Conservation (phyloP, 192 early-diverging fungal genomes). For the Gamsiella multidivaricata region DNA sequence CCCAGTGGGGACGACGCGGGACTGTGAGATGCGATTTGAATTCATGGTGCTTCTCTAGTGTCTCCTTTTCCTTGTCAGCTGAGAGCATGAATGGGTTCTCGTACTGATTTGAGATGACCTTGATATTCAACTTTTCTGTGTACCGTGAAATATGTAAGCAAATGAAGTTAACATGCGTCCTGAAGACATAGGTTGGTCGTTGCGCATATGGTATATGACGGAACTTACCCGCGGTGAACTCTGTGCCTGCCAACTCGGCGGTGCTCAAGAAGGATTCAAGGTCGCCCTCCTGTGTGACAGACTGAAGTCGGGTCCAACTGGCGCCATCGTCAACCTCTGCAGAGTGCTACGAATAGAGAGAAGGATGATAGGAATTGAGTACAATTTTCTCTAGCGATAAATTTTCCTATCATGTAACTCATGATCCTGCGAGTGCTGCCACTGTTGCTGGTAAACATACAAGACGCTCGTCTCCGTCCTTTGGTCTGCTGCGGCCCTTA, state of each 20-base stretch:
- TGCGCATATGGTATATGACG: not conserved
- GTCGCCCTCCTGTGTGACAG: constrained; percentile 97
- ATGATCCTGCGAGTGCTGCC: too few relatives aligned
- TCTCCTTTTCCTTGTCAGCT: constrained; percentile 79
- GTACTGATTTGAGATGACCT: constrained; percentile 77
- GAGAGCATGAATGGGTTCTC: constrained; percentile 88
- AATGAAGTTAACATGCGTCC: not conserved
- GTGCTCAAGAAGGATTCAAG: constrained; percentile 96
- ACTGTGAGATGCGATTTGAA: constrained; percentile 82
- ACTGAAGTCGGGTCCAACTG: constrained; percentile 89
- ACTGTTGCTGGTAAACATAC: constrained; percentile 50
- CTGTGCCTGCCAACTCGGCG: constrained; percentile 94
- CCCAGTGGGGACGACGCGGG: constrained; percentile 92
- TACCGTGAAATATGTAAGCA: not conserved
- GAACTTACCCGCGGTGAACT: constrained; percentile 83
- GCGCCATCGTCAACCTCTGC: constrained; percentile 87
- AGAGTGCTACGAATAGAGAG: constrained; percentile 69
- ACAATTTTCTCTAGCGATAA: too few relatives aligned
- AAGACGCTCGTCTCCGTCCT: constrained; percentile 55
- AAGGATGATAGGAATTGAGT: not conserved
- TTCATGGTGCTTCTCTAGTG: constrained; percentile 80
- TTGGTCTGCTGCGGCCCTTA: constrained; percentile 56
- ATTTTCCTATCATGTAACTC: too few relatives aligned
- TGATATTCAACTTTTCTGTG: constrained; percentile 84
- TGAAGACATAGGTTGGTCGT: not conserved